A percentile compares a stretch with the other conserved stretches of the same genome.
Conservation (phyloP, 768 basidiomycete genomes). For the Kondoa malvinella region DNA sequence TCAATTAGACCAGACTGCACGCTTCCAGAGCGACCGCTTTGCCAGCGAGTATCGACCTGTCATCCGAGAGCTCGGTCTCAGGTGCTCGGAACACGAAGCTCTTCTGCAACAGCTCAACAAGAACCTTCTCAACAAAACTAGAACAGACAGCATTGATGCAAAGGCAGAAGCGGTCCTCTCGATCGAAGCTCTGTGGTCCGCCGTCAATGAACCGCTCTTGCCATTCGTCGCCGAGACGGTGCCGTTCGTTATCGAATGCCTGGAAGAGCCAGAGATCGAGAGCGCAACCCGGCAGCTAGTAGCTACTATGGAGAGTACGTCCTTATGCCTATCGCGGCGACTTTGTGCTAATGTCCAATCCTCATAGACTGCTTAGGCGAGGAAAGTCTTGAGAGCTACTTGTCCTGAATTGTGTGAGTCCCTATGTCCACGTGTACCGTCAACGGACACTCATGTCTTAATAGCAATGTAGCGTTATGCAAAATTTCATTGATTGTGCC, state of each 20-base stretch:
- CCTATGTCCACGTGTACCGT: too few relatives aligned
- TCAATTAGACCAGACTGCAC: slow-evolving; percentile 39
- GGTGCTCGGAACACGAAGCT: slow-evolving; percentile 37
- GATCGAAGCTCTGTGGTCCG: slow-evolving; percentile 51
- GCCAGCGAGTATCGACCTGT: slow-evolving; percentile 13
- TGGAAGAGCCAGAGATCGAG: slow-evolving; percentile 18
- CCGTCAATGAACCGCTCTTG: slow-evolving; percentile 20
- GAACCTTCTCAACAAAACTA: slow-evolving; percentile 68
- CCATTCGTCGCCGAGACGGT: slow-evolving; percentile 22
- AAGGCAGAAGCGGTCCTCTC: slow-evolving; percentile 55
- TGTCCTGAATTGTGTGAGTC: not conserved
- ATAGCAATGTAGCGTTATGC: too few relatives aligned
- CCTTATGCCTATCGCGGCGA: not conserved
- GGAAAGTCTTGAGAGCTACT: not conserved
- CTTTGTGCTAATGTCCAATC: not conserved
- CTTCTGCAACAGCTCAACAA: slow-evolving; percentile 68
- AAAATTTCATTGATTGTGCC: too few relatives aligned
- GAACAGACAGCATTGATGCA: slow-evolving; percentile 56
- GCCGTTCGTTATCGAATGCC: slow-evolving; percentile 23
- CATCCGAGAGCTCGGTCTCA: slow-evolving; percentile 30
- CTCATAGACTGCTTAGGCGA: not conserved
- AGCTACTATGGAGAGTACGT: slow-evolving; percentile 1
- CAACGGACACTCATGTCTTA: too few relatives aligned
- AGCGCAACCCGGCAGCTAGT: not conserved
- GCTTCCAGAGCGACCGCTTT: slow-evolving; percentile 28